Evolutionary conservation across 2,329 filamentous ascomycete genomes (phyloP).

Genomic region (Westerdykella sp.): DNA sequence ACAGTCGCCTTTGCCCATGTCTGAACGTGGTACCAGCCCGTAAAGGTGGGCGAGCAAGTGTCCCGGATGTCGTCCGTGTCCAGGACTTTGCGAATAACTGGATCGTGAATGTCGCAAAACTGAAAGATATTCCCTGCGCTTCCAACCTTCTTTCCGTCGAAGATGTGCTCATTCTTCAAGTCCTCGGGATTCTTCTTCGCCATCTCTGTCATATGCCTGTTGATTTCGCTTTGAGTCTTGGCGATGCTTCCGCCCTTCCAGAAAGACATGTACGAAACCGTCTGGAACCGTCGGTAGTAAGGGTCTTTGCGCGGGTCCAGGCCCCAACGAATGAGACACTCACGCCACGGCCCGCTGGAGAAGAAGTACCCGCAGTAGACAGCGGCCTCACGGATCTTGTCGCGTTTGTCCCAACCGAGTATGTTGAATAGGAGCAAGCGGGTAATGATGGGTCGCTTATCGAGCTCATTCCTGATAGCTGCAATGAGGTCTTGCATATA

Average conservation of each 20-base stretch:
- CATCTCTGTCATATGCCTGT: slow-evolving; percentile 19
- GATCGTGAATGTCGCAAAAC: slow-evolving; percentile 84
- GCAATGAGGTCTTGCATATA: slow-evolving; percentile 59
- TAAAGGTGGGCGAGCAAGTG: slow-evolving; percentile 44
- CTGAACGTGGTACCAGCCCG: slow-evolving; percentile 81
- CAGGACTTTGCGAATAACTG: slow-evolving; percentile 61
- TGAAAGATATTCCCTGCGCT: slow-evolving; percentile 90
- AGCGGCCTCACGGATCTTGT: slow-evolving; percentile 64
- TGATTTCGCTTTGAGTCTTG: slow-evolving; percentile 18
- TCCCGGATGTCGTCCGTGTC: slow-evolving; percentile 49
- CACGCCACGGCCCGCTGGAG: slow-evolving; percentile 84
- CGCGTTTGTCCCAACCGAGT: slow-evolving; percentile 50
- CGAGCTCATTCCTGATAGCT: slow-evolving; percentile 59
- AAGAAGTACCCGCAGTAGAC: slow-evolving; percentile 90
- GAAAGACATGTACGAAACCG: slow-evolving; percentile 47
- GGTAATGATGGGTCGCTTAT: slow-evolving; percentile 77
- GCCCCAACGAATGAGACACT: slow-evolving; percentile 78
- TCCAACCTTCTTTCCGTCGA: slow-evolving; percentile 69
- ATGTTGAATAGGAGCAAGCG: slow-evolving; percentile 73
- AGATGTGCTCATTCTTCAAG: slow-evolving; percentile 55
- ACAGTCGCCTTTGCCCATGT: slow-evolving; percentile 77
- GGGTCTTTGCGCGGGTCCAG: slow-evolving; percentile 76
- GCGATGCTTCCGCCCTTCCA: slow-evolving; percentile 17
- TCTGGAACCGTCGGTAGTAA: slow-evolving; percentile 77
- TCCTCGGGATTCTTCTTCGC: slow-evolving; percentile 17